phyloP scores from a whole-genome alignment of 306 rosid genomes.

The Lupinus albus region DNA sequence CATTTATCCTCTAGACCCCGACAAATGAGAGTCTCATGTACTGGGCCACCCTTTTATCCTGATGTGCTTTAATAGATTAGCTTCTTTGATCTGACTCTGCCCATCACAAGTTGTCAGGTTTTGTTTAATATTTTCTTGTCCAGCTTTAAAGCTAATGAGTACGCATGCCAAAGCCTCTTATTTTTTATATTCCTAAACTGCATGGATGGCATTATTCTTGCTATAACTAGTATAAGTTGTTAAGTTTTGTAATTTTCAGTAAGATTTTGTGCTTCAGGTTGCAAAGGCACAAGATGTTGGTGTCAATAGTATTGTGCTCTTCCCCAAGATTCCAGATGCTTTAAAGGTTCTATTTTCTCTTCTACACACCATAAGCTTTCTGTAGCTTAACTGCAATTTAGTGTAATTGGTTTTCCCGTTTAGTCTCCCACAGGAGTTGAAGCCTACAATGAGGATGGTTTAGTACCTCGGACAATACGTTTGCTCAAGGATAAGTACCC shows the following conservation, averaged over 20 bases:
- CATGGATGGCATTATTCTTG: slow-evolving; percentile 10
- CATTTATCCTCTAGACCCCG: too few relatives aligned
- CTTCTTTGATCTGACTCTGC: not conserved
- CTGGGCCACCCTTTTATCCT: not conserved
- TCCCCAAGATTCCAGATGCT: slow-evolving; percentile 95
- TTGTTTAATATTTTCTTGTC: too few relatives aligned
- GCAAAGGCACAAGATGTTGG: slow-evolving; percentile 90
- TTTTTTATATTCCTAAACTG: slow-evolving; percentile 20
- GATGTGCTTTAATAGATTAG: not conserved
- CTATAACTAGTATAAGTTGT: slow-evolving; percentile 10
- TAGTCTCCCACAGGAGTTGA: slow-evolving; percentile 86
- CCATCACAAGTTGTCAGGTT: not conserved
- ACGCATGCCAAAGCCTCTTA: not conserved
- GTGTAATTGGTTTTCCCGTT: slow-evolving; percentile 38
- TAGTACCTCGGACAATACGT: slow-evolving; percentile 86
- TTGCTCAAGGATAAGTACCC: slow-evolving; percentile 90
- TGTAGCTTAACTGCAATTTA: slow-evolving; percentile 25
- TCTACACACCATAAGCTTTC: slow-evolving; percentile 32
- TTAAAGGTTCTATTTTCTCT: slow-evolving; percentile 64
- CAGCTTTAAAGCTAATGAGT: slow-evolving; percentile 22
- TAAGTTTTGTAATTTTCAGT: slow-evolving; percentile 20
- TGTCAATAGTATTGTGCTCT: slow-evolving; percentile 82
- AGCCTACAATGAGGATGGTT: slow-evolving; percentile 85
- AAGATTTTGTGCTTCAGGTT: slow-evolving; percentile 66
- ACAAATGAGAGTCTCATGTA: too few relatives aligned